Base-by-base conservation (phyloP, 768 basidiomycete species). In the Lentinula edodes region DNA sequence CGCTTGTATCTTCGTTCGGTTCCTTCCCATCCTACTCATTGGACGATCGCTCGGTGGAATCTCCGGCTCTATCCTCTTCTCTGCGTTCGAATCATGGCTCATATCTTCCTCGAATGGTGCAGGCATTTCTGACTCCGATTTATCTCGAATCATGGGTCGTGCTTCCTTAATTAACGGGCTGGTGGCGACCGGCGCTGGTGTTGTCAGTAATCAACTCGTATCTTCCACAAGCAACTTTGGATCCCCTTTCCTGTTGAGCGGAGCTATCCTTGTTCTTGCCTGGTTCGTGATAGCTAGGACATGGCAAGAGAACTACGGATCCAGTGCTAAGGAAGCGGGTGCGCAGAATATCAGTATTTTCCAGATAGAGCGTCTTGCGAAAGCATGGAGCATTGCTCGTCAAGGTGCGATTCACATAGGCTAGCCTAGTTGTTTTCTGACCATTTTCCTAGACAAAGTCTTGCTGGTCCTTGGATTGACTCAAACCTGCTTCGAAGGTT, bases 401-500 rank as follows among this genome's bases (percentile, higher is more conserved):
- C 71, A 74, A 58, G 86, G 87, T 83, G 61, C 38, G 64, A 32
- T 23, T 23, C 52, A 36, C 23, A 16, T 32, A 28, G 23, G n/a
- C 16, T 16, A 38, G 9, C 16, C 23, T 16, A 7, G n/a, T 1
- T 45, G n/a, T 35, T 34, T 52, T 6, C 13, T 52, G n/a, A 39
- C 1, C 39, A 7, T 56, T 20, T n/a, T 7, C n/a, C 18, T 9
- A 46, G 52, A 62, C 9, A 67, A 89, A 89, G 90, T 67, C 79
- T 77, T 91, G 9, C 72, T 90, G 63, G 80, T 81, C 28, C 80
- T 91, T 20, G 88, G 89, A 36, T 72, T 91, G 58, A 85, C 85
- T 0, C 89, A 91, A 72, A 91, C 90, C 1, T 89, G 87, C 72
- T 91, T 91, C 68, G 89, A 91, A 69, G 90, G 90, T 2, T 89